Evolutionary conservation across 2,329 filamentous ascomycete genomes (phyloP), one percentile per base, ranked within the genome.

Genomic region (Aspergillus texensis): DNA sequence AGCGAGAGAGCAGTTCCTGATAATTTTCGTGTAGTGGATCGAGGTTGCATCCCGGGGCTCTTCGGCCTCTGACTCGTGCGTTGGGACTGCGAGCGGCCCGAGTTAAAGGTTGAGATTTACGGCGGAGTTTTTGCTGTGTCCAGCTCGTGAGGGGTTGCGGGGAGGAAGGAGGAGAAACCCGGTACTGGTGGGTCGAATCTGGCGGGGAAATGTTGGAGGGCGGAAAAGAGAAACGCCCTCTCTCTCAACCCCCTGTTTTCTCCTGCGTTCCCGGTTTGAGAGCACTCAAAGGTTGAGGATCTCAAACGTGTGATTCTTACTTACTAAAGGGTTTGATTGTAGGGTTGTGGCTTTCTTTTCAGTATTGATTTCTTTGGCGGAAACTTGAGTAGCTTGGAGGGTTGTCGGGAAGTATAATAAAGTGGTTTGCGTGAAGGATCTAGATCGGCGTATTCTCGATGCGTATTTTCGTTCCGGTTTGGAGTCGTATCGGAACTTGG

Each of bases 11-110:
- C 9, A 24, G 56, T 48, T 58, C 56, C 56, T 58, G 56, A 50
- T 58, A 36, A 36, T 58, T 58, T 58, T 58, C 56, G 56, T 58
- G 41, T 8, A 34, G 56, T 58, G 56, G 56, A 58, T 32, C 56
- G 41, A 58, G 41, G 56, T 58, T 58, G 56, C 56, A 58, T 48
- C 24, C 26, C 39, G 41, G 32, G 39, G 16, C 39, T 43, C n/a
- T 32, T 30, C 21, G 56, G n/a, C 26, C 56, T 58, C 28, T 48
- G 19, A 54, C 50, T 36, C 50, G 56, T 58, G 56, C 11, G n/a
- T 34, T 30, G 34, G 41, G 19, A 34, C 8, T 21, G 43, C 43
- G 21, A n/a, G 41, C 39, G 39, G 26, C 39, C 56, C 56, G 43
- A 46, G n/a, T 46, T 24, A 34, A 16, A 58, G 12, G 10, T 14